Evolutionary conservation across 2,329 filamentous ascomycete species (phyloP), one percentile per base, ranked within the genome.

Genomic region (Phialemoniopsis sp.): DNA sequence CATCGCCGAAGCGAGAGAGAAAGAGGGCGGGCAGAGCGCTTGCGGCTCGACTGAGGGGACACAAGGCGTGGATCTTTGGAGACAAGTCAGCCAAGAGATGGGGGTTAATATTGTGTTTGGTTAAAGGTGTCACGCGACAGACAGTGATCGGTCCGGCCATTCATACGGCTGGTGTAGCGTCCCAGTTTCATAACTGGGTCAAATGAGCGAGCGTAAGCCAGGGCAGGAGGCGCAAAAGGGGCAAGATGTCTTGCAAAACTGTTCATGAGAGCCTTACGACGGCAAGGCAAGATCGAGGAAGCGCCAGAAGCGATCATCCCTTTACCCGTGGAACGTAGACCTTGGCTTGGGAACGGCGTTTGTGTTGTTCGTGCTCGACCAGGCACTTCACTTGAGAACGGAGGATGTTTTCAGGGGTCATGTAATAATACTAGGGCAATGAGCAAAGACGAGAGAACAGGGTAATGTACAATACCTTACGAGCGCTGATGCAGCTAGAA

Each of bases 71-170:
- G 73, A 77, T 43, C 50, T 78, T 31, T 80, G 77, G 77, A 67
- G 75, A 53, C 59, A 60, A 38, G 70, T 81, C n/a, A 77, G 75
- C 50, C 60, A 66, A 41, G 75, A 80, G 44, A 75, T 74, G 68
- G 76, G 75, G 3, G 66, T 80, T 15, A 76, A 66, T 36, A 72
- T 81, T 50, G 74, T 81, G 21, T 78, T 81, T 63, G 77, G 77
- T 14, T 79, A 53, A 67, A 28, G n/a, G 29, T 21, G 13, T 14
- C 12, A 12, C 6, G 17, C 32, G 37, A 29, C 12, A 17, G 37
- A 29, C 12, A 17, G 18, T 29, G 36, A 38, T 14, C 14, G 19
- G 15, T 31, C 18, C n/a, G 28, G 33, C 12, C 16, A 37, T 10
- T 6, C 15, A 17, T 18, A 12, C 16, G 14, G 28, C 28, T 15